Base-by-base conservation (phyloP, 129 eudicot genomes). In the Logfia minima region DNA sequence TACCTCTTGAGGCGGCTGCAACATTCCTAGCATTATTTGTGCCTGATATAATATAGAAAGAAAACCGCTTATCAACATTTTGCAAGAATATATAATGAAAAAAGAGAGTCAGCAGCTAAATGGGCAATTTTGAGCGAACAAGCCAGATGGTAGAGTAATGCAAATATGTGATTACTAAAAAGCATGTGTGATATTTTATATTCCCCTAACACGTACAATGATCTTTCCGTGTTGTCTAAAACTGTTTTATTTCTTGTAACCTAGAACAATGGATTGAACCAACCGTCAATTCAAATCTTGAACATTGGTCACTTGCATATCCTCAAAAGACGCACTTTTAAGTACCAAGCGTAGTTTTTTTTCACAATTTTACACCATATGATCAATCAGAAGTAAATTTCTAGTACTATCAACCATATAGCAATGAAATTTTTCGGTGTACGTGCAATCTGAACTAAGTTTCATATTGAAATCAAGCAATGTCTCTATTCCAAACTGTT, bases 1-100 rank as follows among this genome's bases (percentile, higher is more conserved):
- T 90, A 90, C 98, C 75, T 85, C 83, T 87, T 93, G 90, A 52
- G 96, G 84, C 26, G 98, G 86, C 86, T 87, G 91, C 83, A 93
- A 90, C 98, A 93, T 93, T 75, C 98, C 97, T 23, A 93, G 98
- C 97, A 93, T 87, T 29, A 93, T 93, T 80, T 93, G 98, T 68
- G 97, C 98, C 98, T 93, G 70, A 60, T 65, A 65, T 51, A 59
- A 73, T 28, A 75, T 18, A 79, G 17, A 77, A 83, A 34, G 39
- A 17, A 23, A 74, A 37, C 41, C 9, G 0, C 41, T 7, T 37
- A 37, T 37, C 10, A 37, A 37, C 41, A 2, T 37, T 37, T 37
- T 37, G 41, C 41, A 37, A 37, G 13, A 0, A 48, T 48, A 58
- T 19, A 56, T 56, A 56, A 58, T 3, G 14, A 63, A 58, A 23